A percentile compares a stretch with the other conserved stretches of the same genome.
phyloP scores from a whole-genome alignment of 2,329 filamentous ascomycete species.

The Xylariaceae sp. region DNA sequence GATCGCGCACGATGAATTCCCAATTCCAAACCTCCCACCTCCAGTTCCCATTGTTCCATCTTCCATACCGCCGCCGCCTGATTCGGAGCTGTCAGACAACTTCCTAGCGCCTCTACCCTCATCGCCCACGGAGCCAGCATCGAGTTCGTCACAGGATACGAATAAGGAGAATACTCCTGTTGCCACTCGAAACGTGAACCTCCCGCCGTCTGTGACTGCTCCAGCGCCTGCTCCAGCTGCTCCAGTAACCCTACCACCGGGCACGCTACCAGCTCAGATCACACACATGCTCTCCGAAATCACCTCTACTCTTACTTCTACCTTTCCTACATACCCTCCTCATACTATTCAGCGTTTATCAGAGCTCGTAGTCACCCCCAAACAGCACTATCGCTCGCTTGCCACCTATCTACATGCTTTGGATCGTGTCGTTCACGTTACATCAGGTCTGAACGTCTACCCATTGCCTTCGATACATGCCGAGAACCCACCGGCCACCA shows the following conservation, averaged over 20 bases:
- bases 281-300: conserved; percentile 61
- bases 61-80: conserved; percentile 35
- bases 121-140: conserved; percentile 39
- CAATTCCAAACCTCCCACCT: conserved; percentile 60
- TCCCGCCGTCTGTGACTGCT: conserved; percentile 30
- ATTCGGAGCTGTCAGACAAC: conserved; percentile 37
- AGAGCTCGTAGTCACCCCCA: conserved; percentile 78
- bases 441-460: conserved; percentile 75
- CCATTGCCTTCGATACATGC: conserved; percentile 70
- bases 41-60: conserved; percentile 30
- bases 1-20: conserved; percentile 76
- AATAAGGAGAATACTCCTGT: conserved; percentile 64
- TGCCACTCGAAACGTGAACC: conserved; percentile 34
- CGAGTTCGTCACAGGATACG: conserved; percentile 51
- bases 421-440: conserved; percentile 86
- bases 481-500: conserved; percentile 51
- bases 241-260: conserved; percentile 32
- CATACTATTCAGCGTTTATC: conserved; percentile 91
- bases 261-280: conserved; percentile 62
- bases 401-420: conserved; percentile 86
- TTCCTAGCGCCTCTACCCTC: conserved; percentile 46
- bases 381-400: conserved; percentile 75
- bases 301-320: conserved; percentile 56
- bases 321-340: conserved; percentile 74
- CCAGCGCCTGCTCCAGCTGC: conserved; percentile 31